Conservation (phyloP, 345 rosid genomes). For the Ceriops tagal region DNA sequence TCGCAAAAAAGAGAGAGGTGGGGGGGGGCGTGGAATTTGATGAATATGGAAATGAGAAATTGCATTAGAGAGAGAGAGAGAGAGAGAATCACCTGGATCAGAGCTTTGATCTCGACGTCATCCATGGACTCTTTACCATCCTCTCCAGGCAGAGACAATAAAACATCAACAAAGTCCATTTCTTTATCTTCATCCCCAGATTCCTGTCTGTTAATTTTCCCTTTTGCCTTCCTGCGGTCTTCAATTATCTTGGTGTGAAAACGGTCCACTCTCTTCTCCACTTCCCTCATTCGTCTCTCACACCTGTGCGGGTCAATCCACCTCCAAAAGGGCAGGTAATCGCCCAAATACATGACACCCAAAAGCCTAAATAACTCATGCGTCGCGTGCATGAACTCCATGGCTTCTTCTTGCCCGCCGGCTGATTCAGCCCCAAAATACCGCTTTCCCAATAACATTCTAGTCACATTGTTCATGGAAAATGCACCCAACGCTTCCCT, state of each 20-base stretch:
- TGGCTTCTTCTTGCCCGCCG: slow-evolving; percentile 50
- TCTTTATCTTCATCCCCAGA: slow-evolving; percentile 21
- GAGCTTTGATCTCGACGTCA: slow-evolving; percentile 79
- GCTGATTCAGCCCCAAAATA: slow-evolving; percentile 67
- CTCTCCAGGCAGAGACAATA: slow-evolving; percentile 72
- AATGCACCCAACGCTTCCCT: slow-evolving; percentile 76
- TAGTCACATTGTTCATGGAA: slow-evolving; percentile 88
- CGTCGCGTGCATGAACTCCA: slow-evolving; percentile 82
- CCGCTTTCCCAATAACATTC: slow-evolving; percentile 82
- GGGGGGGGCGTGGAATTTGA: too few species aligned
- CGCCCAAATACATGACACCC: slow-evolving; percentile 83
- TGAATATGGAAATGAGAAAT: neutral
- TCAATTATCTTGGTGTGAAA: slow-evolving; percentile 70
- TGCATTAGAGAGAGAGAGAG: too few species aligned
- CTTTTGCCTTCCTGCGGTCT: slow-evolving; percentile 49
- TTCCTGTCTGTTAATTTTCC: slow-evolving; percentile 8
- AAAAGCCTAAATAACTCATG: slow-evolving; percentile 66
- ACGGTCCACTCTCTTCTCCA: slow-evolving; percentile 85
- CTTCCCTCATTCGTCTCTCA: slow-evolving; percentile 76
- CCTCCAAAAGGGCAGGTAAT: slow-evolving; percentile 87
- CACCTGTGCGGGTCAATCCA: slow-evolving; percentile 81
- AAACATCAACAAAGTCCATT: slow-evolving; percentile 83
- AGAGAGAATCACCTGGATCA: slow-evolving; percentile 55
- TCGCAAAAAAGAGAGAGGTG: too few species aligned
- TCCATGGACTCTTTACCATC: slow-evolving; percentile 65